Conservation (phyloP, 176 grass and related monocot species). For the Thalia dealbata region DNA sequence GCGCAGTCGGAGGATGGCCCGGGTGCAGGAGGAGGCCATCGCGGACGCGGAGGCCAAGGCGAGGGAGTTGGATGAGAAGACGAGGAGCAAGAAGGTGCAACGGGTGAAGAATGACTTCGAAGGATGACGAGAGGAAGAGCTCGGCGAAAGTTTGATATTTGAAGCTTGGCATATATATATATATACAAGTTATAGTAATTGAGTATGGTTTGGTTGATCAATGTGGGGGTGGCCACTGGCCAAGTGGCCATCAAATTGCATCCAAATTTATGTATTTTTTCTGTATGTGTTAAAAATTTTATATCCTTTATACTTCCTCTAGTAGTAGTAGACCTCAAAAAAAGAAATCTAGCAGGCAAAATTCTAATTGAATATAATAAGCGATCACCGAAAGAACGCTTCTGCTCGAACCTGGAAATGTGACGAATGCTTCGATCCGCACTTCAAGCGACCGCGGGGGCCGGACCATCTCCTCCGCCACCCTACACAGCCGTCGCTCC, state of each 20-base stretch:
- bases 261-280: too few relatives aligned
- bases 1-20: slow-evolving; percentile 1
- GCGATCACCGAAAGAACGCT: too few relatives aligned
- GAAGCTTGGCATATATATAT: not conserved
- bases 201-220: not conserved
- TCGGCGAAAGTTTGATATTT: not conserved
- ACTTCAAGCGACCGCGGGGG: not conserved
- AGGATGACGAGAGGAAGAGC: not conserved
- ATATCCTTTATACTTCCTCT: too few relatives aligned
- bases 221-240: not conserved
- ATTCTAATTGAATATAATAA: too few relatives aligned
- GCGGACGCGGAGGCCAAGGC: not conserved
- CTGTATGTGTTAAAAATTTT: too few relatives aligned
- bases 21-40: slow-evolving; percentile 12
- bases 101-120: slow-evolving; percentile 2
- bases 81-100: not conserved
- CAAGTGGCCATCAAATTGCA: not conserved
- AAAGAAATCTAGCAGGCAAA: too few relatives aligned
- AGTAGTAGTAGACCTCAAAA: too few relatives aligned
- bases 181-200: not conserved
- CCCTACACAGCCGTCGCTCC: slow-evolving; percentile 1
- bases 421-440: not conserved
- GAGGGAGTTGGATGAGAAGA: not conserved
- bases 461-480: not conserved
- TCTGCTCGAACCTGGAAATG: too few relatives aligned